Base-by-base conservation (phyloP, 352 stramenopile genomes). In the Thalassiosira hispida region DNA sequence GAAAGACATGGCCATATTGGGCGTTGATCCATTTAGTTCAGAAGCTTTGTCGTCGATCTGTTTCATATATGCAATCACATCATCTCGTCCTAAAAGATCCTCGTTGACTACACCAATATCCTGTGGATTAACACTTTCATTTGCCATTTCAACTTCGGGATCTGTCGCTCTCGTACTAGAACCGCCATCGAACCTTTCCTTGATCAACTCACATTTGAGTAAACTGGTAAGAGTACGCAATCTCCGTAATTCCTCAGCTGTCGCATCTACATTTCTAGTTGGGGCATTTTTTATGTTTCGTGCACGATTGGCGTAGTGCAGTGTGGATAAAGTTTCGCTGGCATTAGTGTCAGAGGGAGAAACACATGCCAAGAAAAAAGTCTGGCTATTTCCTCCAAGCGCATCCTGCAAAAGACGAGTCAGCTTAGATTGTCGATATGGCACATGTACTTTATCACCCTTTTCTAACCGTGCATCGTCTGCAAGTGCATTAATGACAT, bases 231-330 rank as follows among this genome's bases (percentile, higher is more conserved):
- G 77, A 53, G 67, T 59, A 14, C 89, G 47, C 12, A 93, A 68
- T 20, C 80, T 73, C 27, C 84, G 75, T 40, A 94, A 62, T 77
- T 93, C 86, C 51, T 79, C 38, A 11, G 77, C 56, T 18, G 72
- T 97, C 0, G 95, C 95, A 86, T 99, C 96, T 53, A 98, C 94
- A 85, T 98, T 98, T 63, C 98, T 92, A 0, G 95, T 94, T 2
- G 96, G 96, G 53, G 97, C 97, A 91, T 98, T 98, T 79, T 98
- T 97, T 77, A 99, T 98, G 74, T 98, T 98, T 64, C 98, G 95
- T 33, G 97, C 96, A 0, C 96, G 94, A 69, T 98, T 98, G 0
- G 97, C 97, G 68, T 98, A 99, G 35, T 96, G 94, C 31, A 99
- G 83, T 47, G 97, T 98, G 33, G 94, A 98, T 6, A 98, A 70